These are phyloP conservation scores for Fusarium begoniae DNA, from an alignment of 2,329 filamentous ascomycete genomes.

Conservation along the genomic window DNA sequence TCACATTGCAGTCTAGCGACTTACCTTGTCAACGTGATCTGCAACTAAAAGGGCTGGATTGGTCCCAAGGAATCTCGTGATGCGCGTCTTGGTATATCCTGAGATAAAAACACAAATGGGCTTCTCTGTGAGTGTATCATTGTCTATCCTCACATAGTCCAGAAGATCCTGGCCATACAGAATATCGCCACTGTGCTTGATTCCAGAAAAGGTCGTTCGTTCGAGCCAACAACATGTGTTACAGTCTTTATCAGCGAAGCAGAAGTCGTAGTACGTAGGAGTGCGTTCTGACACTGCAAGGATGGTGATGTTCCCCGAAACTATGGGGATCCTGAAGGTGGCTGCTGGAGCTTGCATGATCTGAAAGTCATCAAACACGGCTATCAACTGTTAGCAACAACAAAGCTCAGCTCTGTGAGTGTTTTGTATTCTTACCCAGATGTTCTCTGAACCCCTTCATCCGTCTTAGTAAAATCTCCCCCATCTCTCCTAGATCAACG, in stretches of 20 bases:
- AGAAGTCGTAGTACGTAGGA: constrained; percentile 18
- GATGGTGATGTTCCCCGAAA: not conserved
- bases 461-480: not conserved
- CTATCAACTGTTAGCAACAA: not conserved
- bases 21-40: constrained; percentile 6
- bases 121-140: not conserved
- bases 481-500: constrained; percentile 3
- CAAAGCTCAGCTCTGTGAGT: fast-evolving
- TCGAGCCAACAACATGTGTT: not conserved
- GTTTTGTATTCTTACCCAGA: not conserved
- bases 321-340: not conserved
- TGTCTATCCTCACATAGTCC: not conserved
- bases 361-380: constrained; percentile 4
- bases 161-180: not conserved
- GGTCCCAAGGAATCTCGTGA: not conserved
- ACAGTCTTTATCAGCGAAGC: not conserved
- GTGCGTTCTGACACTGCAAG: not conserved
- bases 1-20: fast-evolving
- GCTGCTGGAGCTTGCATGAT: constrained; percentile 13
- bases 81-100: not conserved
- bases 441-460: not conserved
- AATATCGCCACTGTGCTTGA: constrained; percentile 6
- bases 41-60: not conserved
- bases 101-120: constrained; percentile 13
- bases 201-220: not conserved